phyloP scores from a whole-genome alignment of 2,329 filamentous ascomycete species.

The Seiridium cupressi region DNA sequence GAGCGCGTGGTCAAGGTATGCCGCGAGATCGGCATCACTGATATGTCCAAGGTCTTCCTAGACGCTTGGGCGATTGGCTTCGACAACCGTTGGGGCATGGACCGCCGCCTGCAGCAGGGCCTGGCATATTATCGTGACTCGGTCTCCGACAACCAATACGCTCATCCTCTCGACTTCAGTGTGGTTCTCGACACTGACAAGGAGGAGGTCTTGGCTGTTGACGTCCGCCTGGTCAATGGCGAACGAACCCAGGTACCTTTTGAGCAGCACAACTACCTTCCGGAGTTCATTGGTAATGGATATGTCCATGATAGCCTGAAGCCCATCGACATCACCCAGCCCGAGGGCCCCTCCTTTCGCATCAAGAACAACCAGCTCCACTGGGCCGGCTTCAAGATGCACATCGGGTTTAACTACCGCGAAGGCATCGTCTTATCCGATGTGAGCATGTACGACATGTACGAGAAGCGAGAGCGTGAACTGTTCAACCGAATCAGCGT shows the following conservation, averaged over 20 bases:
- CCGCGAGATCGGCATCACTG: slow-evolving; percentile 69
- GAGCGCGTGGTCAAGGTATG: slow-evolving; percentile 76
- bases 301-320: slow-evolving; percentile 41
- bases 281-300: slow-evolving; percentile 32
- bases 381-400: slow-evolving; percentile 55
- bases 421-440: slow-evolving; percentile 57
- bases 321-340: slow-evolving; percentile 60
- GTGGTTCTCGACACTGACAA: slow-evolving; percentile 45
- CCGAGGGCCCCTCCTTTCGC: slow-evolving; percentile 58
- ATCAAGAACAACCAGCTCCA: slow-evolving; percentile 44
- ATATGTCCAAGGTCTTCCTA: slow-evolving; percentile 83
- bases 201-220: slow-evolving; percentile 44
- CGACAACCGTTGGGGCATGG: slow-evolving; percentile 73
- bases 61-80: slow-evolving; percentile 86
- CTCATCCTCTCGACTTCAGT: slow-evolving; percentile 48
- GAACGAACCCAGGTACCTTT: slow-evolving; percentile 30
- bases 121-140: slow-evolving; percentile 79
- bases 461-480: slow-evolving; percentile 64
- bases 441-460: slow-evolving; percentile 49
- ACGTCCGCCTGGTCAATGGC: slow-evolving; percentile 34
- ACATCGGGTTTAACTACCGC: slow-evolving; percentile 46
- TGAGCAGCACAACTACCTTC: slow-evolving; percentile 37
- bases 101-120: slow-evolving; percentile 73
- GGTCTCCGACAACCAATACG: slow-evolving; percentile 70
- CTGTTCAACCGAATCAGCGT: slow-evolving; percentile 73